Evolutionary conservation across 2,329 filamentous ascomycete species (phyloP), one percentile per base, ranked within the genome.

Genomic region (Amauroascus niger): DNA sequence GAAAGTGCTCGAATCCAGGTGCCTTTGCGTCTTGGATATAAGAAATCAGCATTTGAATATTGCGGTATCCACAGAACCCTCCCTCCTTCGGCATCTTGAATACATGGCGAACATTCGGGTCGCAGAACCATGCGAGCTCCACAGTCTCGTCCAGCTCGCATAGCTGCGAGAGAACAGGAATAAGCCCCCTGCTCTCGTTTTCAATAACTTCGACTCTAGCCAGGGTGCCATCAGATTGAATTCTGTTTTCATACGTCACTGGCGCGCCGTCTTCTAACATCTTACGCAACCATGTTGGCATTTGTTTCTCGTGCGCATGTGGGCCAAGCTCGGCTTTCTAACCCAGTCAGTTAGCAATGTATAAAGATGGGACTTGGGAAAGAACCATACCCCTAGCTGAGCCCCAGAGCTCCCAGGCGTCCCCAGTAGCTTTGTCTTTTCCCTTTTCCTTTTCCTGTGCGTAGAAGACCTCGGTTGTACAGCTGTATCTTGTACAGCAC

Each of bases 21-120:
- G 74, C 74, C 37, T 73, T 67, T 1, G 79, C 71, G 7, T 77
- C 79, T 55, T 83, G 79, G 18, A 96, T 80, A 65, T 88, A 90
- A 0, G 89, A 91, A 13, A 85, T 74, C 60, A 96, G 70, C 83
- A 94, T 94, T 67, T 97, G 93, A 30, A 95, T 94, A 64, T 95
- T 97, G 39, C 91, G 80, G 66, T 96, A 97, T 2, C 91, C 91
- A 65, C 91, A 97, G 66, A 97, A 97, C 5, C 88, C 87, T 20
- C 89, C 89, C 71, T 95, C 90, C 56, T 75, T 77, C n/a, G 77
- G 79, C 50, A 94, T 76, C 63, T 95, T 95, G 49, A 86, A 87
- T 24, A 97, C 78, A 63, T 96, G 90, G 47, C 82, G 77, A 0
- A 88, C 85, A 46, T 76, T 75, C 1, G 84, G 79, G 62, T 89